phyloP scores from a whole-genome alignment of 306 rosid species.

The Cucumis melo region DNA sequence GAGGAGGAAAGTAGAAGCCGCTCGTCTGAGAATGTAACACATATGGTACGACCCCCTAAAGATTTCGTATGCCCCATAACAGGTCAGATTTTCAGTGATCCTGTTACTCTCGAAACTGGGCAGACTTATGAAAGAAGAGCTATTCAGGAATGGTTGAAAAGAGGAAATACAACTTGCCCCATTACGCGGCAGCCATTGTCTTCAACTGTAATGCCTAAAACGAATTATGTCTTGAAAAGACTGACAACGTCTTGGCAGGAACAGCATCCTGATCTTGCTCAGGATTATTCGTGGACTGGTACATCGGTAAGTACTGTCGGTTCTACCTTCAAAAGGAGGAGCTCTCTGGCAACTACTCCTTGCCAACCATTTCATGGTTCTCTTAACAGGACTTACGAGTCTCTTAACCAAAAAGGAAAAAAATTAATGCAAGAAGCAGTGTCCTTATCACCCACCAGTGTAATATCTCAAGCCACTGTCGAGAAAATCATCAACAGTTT shows the following conservation, averaged over 20 bases:
- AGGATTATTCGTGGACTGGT: constrained; percentile 43
- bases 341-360: constrained; percentile 20
- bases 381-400: constrained; percentile 27
- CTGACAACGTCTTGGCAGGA: constrained; percentile 85
- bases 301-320: constrained; percentile 33
- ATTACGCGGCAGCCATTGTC: constrained; percentile 69
- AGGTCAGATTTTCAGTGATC: constrained; percentile 68
- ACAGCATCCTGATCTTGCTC: constrained; percentile 59
- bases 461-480: constrained; percentile 70
- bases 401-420: constrained; percentile 38
- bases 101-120: constrained; percentile 96
- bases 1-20: constrained; percentile 50
- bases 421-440: constrained; percentile 30
- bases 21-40: constrained; percentile 31
- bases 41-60: constrained; percentile 55
- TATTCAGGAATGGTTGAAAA: constrained; percentile 84
- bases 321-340: constrained; percentile 32
- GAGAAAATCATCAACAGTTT: constrained; percentile 51
- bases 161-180: constrained; percentile 85
- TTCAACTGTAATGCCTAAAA: constrained; percentile 54
- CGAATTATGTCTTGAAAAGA: constrained; percentile 88
- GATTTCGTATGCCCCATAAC: constrained; percentile 91
- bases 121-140: constrained; percentile 92
- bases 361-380: constrained; percentile 22
- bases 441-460: constrained; percentile 65